Evolutionary conservation across 163 green algal species (phyloP).

Genomic region (Volvox carteri): DNA sequence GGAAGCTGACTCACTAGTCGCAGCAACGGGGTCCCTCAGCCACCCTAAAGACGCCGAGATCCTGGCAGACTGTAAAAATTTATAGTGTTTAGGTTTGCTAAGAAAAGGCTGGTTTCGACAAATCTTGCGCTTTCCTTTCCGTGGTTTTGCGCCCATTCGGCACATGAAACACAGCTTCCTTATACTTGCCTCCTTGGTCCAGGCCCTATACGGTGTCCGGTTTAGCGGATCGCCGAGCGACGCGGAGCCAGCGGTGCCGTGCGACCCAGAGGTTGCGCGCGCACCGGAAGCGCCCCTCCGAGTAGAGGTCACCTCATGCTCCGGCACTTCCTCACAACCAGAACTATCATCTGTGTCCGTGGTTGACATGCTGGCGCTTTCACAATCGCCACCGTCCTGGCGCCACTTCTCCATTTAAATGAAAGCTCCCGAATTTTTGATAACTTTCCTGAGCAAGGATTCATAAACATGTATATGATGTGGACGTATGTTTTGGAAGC

Average conservation of each 20-base stretch:
- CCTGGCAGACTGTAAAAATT: not conserved
- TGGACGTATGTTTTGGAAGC: not conserved
- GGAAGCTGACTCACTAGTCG: not conserved
- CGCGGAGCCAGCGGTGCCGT: not conserved
- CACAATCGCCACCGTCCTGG: not conserved
- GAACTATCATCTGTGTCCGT: conserved; percentile 22
- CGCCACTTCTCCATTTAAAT: conserved; percentile 21
- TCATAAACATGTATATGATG: not conserved
- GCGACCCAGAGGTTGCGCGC: conserved; percentile 17
- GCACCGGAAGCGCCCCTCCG: not conserved
- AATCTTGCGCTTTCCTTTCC: no score
- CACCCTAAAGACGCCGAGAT: no score
- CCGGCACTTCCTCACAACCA: not conserved
- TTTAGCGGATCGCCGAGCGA: conserved; percentile 28
- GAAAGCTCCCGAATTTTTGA: not conserved
- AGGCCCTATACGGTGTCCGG: conserved; percentile 37
- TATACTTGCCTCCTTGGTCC: conserved; percentile 38
- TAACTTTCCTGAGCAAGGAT: not conserved
- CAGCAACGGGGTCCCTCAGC: not conserved
- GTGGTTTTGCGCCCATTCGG: not conserved
- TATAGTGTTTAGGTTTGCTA: no score
- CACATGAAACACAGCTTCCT: not conserved
- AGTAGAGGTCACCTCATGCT: conserved; percentile 27
- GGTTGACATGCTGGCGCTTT: conserved; percentile 34
- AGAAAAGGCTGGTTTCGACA: no score